Evolutionary conservation across 768 basidiomycete species (phyloP).

Genomic region (Mycena pura): DNA sequence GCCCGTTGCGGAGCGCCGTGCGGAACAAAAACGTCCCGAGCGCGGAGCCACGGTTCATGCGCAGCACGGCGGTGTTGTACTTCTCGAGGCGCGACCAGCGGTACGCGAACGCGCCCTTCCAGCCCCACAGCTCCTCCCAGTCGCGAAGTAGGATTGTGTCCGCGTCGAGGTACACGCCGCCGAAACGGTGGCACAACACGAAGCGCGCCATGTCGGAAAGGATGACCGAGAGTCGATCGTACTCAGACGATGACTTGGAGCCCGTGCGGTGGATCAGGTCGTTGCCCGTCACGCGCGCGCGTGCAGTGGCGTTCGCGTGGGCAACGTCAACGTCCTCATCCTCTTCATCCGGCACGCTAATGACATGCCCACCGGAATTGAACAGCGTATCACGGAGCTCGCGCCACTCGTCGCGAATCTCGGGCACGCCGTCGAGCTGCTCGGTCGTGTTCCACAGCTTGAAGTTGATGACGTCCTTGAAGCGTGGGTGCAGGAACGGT

Average conservation of each 20-base stretch:
- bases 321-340: constrained; percentile 34
- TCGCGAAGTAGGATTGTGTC: constrained; percentile 92
- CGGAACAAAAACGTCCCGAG: constrained; percentile 91
- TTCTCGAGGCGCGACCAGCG: constrained; percentile 91
- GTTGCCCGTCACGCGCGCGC: constrained; percentile 46
- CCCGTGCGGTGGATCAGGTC: constrained; percentile 78
- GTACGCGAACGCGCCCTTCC: constrained; percentile 94
- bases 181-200: constrained; percentile 90
- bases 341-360: constrained; percentile 58
- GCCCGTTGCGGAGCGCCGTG: constrained; percentile 86
- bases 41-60: constrained; percentile 88
- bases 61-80: constrained; percentile 93
- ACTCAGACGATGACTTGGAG: constrained; percentile 85
- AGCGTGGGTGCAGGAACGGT: constrained; percentile 88
- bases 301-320: constrained; percentile 60
- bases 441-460: constrained; percentile 98
- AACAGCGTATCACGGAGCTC: constrained; percentile 74
- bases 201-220: constrained; percentile 98
- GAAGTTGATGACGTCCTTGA: constrained; percentile 89
- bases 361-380: constrained; percentile 85
- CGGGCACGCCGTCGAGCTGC: constrained; percentile 85
- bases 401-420: constrained; percentile 90
- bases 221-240: constrained; percentile 91
- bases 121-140: constrained; percentile 97
- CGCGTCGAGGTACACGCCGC: constrained; percentile 93